phyloP scores from a whole-genome alignment of 345 rosid species.

The Eucalyptus caleyi region DNA sequence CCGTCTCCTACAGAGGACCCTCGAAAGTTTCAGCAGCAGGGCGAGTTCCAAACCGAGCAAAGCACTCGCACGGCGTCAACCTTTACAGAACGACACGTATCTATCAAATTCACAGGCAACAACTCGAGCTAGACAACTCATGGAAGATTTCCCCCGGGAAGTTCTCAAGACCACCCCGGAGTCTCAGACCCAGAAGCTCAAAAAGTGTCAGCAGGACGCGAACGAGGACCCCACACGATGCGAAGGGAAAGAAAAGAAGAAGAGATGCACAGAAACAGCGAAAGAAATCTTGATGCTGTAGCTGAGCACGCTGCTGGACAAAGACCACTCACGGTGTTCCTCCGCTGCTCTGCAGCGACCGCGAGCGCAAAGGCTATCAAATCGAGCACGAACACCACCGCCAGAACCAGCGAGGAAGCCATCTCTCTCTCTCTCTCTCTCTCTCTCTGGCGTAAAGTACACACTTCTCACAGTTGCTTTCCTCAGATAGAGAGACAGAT shows the following conservation, averaged over 20 bases:
- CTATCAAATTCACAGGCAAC: background rate
- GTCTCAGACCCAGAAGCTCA: background rate
- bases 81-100: background rate
- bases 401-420: conserved; percentile 59
- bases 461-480: too few relatives aligned
- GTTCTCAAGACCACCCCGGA: background rate
- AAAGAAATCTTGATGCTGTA: background rate
- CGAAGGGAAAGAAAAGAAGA: background rate
- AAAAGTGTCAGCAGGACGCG: background rate
- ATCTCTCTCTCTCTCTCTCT: conserved; percentile 3
- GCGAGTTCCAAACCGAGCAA: background rate
- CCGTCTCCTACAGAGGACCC: background rate
- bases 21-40: background rate
- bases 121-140: background rate
- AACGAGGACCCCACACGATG: background rate
- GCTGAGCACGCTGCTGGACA: background rate
- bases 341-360: conserved; percentile 91
- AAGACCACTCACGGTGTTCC: conserved; percentile 52
- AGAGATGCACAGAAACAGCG: background rate
- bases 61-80: background rate
- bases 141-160: background rate
- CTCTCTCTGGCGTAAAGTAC: background rate
- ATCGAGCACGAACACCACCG: conserved; percentile 58
- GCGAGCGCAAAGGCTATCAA: conserved; percentile 87
- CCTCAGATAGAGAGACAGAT: background rate